A percentile compares a stretch with the other conserved stretches of the same genome.
phyloP scores from a whole-genome alignment of 768 basidiomycete species.

The Mycena floridula region DNA sequence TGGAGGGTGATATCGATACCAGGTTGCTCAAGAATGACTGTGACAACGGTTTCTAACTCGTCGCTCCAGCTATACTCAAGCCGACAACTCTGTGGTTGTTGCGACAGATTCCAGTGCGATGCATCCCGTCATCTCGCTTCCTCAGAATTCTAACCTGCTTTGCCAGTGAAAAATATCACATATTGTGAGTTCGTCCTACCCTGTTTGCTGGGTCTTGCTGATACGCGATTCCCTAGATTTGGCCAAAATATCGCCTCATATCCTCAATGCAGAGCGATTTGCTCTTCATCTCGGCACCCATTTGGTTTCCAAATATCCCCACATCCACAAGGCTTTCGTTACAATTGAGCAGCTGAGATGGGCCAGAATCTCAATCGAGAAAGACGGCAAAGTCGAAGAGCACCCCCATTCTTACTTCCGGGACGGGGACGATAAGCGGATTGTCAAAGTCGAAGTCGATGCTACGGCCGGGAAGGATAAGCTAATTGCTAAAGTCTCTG shows the following conservation, averaged over 20 bases:
- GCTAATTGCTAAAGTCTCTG: slow-evolving; percentile 52
- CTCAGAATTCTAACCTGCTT: too few relatives aligned
- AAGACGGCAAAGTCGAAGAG: slow-evolving; percentile 22
- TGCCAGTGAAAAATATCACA: slow-evolving; percentile 60
- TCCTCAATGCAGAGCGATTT: slow-evolving; percentile 79
- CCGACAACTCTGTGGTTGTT: slow-evolving; percentile 84
- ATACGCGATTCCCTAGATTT: slow-evolving; percentile 44
- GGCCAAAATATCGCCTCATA: slow-evolving; percentile 85
- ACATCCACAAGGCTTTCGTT: slow-evolving; percentile 65
- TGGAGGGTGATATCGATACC: slow-evolving; percentile 79
- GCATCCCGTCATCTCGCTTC: too few relatives aligned
- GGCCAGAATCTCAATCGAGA: slow-evolving; percentile 61
- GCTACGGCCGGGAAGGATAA: slow-evolving; percentile 56
- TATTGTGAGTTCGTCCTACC: slow-evolving; percentile 36
- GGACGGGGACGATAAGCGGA: slow-evolving; percentile 86
- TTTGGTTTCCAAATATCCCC: slow-evolving; percentile 74
- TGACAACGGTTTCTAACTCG: neutral
- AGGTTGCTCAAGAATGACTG: slow-evolving; percentile 36
- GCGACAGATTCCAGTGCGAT: slow-evolving; percentile 82
- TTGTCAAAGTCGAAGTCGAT: slow-evolving; percentile 65
- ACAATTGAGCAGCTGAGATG: slow-evolving; percentile 79
- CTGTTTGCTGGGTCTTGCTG: too few relatives aligned
- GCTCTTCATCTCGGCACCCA: slow-evolving; percentile 83
- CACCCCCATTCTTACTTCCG: slow-evolving; percentile 82
- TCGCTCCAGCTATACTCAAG: slow-evolving; percentile 66